Evolutionary conservation across 2,329 filamentous ascomycete species (phyloP).

Genomic region (Aspergillus ibericus): DNA sequence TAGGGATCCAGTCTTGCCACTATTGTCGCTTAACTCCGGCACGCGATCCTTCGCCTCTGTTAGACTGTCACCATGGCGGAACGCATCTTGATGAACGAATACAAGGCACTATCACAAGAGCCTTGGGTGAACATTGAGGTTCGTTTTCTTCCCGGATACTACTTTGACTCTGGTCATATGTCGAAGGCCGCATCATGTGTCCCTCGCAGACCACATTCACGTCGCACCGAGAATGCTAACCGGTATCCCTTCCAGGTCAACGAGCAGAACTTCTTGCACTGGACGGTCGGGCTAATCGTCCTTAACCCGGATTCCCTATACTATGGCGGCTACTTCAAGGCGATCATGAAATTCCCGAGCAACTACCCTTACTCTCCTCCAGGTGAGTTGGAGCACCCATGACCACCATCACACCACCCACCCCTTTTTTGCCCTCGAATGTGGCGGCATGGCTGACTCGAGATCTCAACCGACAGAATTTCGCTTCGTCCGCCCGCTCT

Average conservation of each 20-base stretch:
- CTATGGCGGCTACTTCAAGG: conserved; percentile 89
- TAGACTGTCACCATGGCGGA: conserved; percentile 56
- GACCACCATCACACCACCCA: neutral
- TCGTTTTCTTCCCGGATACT: conserved; percentile 28
- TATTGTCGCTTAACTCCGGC: neutral
- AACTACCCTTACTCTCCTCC: conserved; percentile 92
- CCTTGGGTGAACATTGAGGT: conserved; percentile 93
- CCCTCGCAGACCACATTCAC: neutral
- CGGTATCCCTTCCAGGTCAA: conserved; percentile 57
- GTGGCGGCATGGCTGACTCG: neutral
- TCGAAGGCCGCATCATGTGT: neutral
- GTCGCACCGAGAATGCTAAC: neutral
- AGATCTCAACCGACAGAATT: conserved; percentile 57
- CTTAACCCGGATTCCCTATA: conserved; percentile 90
- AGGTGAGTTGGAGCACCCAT: conserved; percentile 39
- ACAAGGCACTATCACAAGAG: conserved; percentile 78
- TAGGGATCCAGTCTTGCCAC: neutral
- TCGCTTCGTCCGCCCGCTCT: conserved; percentile 76
- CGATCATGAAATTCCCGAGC: conserved; percentile 79
- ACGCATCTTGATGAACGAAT: conserved; percentile 85
- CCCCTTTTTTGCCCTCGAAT: neutral
- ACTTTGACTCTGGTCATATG: neutral
- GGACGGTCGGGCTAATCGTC: conserved; percentile 86
- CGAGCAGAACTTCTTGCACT: conserved; percentile 80
- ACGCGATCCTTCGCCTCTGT: conserved; percentile 2